phyloP scores from a whole-genome alignment of 2,329 filamentous ascomycete species.

The Neofusicoccum parvum region DNA sequence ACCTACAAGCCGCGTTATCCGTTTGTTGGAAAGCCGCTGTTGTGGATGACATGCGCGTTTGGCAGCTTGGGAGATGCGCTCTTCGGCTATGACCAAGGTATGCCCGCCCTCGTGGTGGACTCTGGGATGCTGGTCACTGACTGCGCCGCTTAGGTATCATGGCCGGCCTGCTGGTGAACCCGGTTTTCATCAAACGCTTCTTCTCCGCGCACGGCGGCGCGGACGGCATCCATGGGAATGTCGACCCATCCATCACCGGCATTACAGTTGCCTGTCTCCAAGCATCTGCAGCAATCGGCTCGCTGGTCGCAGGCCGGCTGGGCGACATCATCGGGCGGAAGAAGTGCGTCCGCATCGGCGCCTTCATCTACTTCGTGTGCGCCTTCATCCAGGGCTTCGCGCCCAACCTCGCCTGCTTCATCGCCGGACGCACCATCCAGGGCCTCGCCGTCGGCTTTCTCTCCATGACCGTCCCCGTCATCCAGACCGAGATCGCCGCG shows the following conservation, averaged over 20 bases:
- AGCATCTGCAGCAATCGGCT: slow-evolving; percentile 38
- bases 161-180: slow-evolving; percentile 44
- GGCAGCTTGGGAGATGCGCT: slow-evolving; percentile 45
- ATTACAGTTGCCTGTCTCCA: slow-evolving; percentile 42
- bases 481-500: slow-evolving; percentile 43
- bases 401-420: slow-evolving; percentile 37
- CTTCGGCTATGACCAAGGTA: slow-evolving; percentile 48
- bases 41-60: slow-evolving; percentile 45
- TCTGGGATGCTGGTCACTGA: slow-evolving; percentile 9
- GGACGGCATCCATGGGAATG: slow-evolving; percentile 33
- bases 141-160: slow-evolving; percentile 38
- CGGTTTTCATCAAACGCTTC: slow-evolving; percentile 44
- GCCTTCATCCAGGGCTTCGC: slow-evolving; percentile 43
- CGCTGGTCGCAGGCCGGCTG: slow-evolving; percentile 38
- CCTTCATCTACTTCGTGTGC: slow-evolving; percentile 41
- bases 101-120: neutral
- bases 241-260: slow-evolving; percentile 44
- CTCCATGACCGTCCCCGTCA: slow-evolving; percentile 40
- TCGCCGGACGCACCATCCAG: slow-evolving; percentile 39
- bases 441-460: slow-evolving; percentile 40
- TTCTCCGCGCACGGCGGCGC: slow-evolving; percentile 42
- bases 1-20: slow-evolving; percentile 41
- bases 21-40: slow-evolving; percentile 38
- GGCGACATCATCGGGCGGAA: slow-evolving; percentile 43
- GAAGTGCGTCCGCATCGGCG: slow-evolving; percentile 40